These are phyloP conservation scores for Penicillium psychrofluorescens DNA, from an alignment of 495 filamentous ascomycete genomes.

Conservation along the genomic window DNA sequence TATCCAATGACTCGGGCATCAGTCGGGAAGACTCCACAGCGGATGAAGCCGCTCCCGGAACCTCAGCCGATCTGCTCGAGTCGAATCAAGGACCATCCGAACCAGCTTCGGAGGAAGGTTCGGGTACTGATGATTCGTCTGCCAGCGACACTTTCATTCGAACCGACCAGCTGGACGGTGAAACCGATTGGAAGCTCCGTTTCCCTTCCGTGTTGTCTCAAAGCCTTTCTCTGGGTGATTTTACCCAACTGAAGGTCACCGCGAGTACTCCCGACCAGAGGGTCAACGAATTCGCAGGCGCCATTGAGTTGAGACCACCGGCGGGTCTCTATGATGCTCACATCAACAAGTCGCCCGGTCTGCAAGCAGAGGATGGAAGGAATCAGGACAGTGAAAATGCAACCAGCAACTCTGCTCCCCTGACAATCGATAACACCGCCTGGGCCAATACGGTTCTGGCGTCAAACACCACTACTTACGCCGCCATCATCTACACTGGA, in stretches of 20 bases:
- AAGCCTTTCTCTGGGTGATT: slow-evolving; percentile 55
- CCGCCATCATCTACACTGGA: slow-evolving; percentile 89
- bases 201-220: slow-evolving; percentile 82
- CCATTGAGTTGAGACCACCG: slow-evolving; percentile 55
- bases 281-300: slow-evolving; percentile 90
- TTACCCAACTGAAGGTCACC: slow-evolving; percentile 66
- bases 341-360: slow-evolving; percentile 29
- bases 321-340: slow-evolving; percentile 34
- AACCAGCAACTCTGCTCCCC: slow-evolving; percentile 50
- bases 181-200: slow-evolving; percentile 98
- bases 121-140: slow-evolving; percentile 11
- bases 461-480: slow-evolving; percentile 78
- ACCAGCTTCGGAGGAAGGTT: slow-evolving; percentile 2
- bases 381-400: slow-evolving; percentile 16
- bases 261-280: slow-evolving; percentile 84
- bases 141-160: slow-evolving; percentile 91
- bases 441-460: slow-evolving; percentile 98
- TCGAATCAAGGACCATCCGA: slow-evolving; percentile 12
- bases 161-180: slow-evolving; percentile 95
- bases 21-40: slow-evolving; percentile 12
- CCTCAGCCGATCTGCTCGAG: slow-evolving; percentile 18
- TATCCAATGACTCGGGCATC: slow-evolving; percentile 51
- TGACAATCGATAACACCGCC: slow-evolving; percentile 95
- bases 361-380: slow-evolving; percentile 9
- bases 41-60: slow-evolving; percentile 2